Base-by-base conservation (phyloP, 768 basidiomycete species). In the Pisolithus orientalis region DNA sequence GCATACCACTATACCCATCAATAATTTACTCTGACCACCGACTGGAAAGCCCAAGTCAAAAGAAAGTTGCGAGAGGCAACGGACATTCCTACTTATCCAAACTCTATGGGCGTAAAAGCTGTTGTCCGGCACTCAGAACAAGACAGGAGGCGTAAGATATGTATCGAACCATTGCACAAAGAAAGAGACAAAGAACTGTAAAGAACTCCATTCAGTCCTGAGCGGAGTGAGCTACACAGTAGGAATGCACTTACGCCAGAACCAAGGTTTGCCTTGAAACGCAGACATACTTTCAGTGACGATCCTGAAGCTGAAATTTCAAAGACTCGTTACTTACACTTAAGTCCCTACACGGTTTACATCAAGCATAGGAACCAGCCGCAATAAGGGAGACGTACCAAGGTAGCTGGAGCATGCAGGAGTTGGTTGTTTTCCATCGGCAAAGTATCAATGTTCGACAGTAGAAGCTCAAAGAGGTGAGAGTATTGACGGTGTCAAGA, bases 21-120 rank as follows among this genome's bases (percentile, higher is more conserved):
- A 10, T 11, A 47, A 7, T n/a, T 53, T 55, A 34, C 63, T 64
- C 37, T 9, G 25, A 44, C 48, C 57, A 5, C 60, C 62, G 25
- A 65, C 62, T 64, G 44, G 11, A 40, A 39, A 25, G 5, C 10
- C 27, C n/a, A 29, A 17, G 6, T 56, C 37, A 37, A 25, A 1
- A 39, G 11, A 3, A 1, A 13, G 42, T 8, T 11, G 37, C 24
- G 21, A 1, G 6, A n/a, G 25, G 17, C n/a, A n/a, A 21, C 3
- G 1, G 13, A 32, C 9, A 5, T n/a, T 42, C 62, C 40, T 42
- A 64, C 62, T 64, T 55, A 64, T 62, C 60, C 61, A 65, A 17
- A 65, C 58, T 37, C 61, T 61, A 25, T 64, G 63, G 24, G 52
- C 51, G 25, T 65, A 65, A 32, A 64, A 64, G 48, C 63, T 65